Percentiles rank a stretch among this genome's conserved stretches.
These are phyloP conservation scores for Xylariaceae sp. DNA, from an alignment of 2,329 filamentous ascomycete genomes.

Conservation along the genomic window DNA sequence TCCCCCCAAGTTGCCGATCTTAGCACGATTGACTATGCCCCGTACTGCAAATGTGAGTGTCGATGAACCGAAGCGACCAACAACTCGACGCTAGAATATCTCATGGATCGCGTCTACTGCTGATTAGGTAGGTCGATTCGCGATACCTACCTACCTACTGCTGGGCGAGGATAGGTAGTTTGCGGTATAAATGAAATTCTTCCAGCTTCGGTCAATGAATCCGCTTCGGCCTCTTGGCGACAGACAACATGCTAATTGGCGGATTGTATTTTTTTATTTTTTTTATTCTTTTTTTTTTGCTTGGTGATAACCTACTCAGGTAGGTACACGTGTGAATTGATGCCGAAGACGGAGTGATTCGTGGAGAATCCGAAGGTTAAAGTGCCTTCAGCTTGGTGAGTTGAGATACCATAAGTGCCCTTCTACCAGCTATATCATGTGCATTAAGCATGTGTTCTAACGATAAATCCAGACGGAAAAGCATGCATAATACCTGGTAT, in stretches of 20 bases:
- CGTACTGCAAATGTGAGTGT: too few relatives aligned
- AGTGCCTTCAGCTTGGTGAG: conserved; percentile 4
- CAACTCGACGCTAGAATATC: too few relatives aligned
- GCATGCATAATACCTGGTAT: too few relatives aligned
- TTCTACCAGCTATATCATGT: too few relatives aligned
- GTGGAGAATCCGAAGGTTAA: conserved; percentile 1
- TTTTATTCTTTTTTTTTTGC: not conserved
- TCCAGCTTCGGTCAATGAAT: not conserved
- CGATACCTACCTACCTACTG: too few relatives aligned
- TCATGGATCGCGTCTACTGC: not conserved
- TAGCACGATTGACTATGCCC: too few relatives aligned
- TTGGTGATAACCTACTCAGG: not conserved
- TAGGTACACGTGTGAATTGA: not conserved
- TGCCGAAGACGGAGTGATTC: conserved; percentile 1
- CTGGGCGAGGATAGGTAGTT: not conserved
- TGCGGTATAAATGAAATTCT: not conserved
- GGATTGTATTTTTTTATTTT: not conserved
- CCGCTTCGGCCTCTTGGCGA: not conserved
- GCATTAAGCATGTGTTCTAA: not conserved
- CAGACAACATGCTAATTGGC: not conserved
- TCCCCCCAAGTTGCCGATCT: too few relatives aligned
- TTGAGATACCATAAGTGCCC: not conserved
- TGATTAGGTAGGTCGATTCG: not conserved
- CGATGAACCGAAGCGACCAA: too few relatives aligned
- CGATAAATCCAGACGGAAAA: not conserved